Percentiles rank a stretch among this genome's conserved stretches.
Evolutionary conservation across 2,329 filamentous ascomycete genomes (phyloP).

Genomic region (Ophiostoma quercus): DNA sequence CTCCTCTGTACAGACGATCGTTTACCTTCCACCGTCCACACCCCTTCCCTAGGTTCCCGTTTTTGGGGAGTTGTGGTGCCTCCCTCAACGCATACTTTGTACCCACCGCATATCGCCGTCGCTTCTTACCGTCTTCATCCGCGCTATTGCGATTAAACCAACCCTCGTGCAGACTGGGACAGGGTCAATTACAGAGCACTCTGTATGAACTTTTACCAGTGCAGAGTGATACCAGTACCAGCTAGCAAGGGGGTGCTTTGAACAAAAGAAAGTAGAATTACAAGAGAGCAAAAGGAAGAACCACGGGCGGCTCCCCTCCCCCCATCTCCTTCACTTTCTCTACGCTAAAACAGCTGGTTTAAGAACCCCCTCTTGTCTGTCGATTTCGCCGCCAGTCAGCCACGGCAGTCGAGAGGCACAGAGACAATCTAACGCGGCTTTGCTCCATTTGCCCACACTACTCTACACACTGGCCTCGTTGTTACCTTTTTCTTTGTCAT

Average conservation of each 20-base stretch:
- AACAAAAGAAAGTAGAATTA: constrained; percentile 9
- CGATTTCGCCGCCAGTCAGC: constrained; percentile 9
- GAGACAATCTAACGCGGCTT: constrained; percentile 15
- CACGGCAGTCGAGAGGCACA: constrained; percentile 9
- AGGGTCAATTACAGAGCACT: background rate
- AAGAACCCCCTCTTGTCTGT: constrained; percentile 13
- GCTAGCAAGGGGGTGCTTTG: constrained; percentile 16
- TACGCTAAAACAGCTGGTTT: constrained; percentile 18
- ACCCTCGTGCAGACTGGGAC: background rate
- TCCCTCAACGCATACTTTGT: background rate
- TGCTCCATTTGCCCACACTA: constrained; percentile 7
- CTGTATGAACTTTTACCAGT: background rate
- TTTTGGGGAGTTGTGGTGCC: background rate
- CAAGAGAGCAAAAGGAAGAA: background rate
- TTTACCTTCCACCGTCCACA: background rate
- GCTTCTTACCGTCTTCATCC: constrained; percentile 17
- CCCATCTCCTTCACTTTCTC: constrained; percentile 16
- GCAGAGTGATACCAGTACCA: constrained; percentile 5
- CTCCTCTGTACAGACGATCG: background rate
- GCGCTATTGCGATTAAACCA: background rate
- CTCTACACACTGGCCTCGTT: background rate
- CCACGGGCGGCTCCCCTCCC: constrained; percentile 11
- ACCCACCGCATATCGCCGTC: constrained; percentile 11
- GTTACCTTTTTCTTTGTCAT: constrained; percentile 13
- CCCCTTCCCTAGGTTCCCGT: background rate